These are phyloP conservation scores for Tolypocladium tundrense DNA, from an alignment of 2,329 filamentous ascomycete genomes.

Conservation along the genomic window DNA sequence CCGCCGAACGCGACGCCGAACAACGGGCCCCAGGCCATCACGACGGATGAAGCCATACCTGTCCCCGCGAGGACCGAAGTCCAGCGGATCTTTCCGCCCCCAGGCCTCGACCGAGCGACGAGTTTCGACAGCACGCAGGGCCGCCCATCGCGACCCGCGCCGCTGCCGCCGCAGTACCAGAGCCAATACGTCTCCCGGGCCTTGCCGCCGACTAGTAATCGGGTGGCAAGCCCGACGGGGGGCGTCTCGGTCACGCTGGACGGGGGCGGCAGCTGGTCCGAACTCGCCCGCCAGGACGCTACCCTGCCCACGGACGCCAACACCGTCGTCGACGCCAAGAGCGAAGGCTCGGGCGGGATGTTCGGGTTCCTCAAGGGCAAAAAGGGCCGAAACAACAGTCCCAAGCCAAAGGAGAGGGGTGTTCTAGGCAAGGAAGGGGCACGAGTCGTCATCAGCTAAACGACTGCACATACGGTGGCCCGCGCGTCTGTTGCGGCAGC, in stretches of 20 bases:
- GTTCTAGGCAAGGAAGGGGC: constrained; percentile 94
- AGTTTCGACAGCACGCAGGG: constrained; percentile 15
- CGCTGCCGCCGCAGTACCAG: constrained; percentile 35
- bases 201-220: constrained; percentile 49
- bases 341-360: constrained; percentile 62
- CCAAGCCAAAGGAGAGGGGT: constrained; percentile 87
- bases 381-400: constrained; percentile 82
- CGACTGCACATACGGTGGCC: neutral
- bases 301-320: constrained; percentile 61
- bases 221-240: constrained; percentile 67
- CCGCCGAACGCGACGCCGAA: neutral
- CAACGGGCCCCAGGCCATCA: constrained; percentile 33
- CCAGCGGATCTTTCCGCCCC: constrained; percentile 3
- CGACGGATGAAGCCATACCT: constrained; percentile 38
- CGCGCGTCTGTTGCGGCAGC: too few relatives aligned
- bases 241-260: constrained; percentile 88
- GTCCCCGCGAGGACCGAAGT: constrained; percentile 16
- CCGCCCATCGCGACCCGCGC: constrained; percentile 16
- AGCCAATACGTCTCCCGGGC: constrained; percentile 33
- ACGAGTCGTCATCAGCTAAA: constrained; percentile 62
- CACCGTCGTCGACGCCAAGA: constrained; percentile 39
- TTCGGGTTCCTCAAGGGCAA: constrained; percentile 84
- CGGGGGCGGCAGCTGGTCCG: constrained; percentile 82
- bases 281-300: constrained; percentile 74
- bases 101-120: constrained; percentile 2